These are phyloP conservation scores for Heterobasidion parviporum DNA, from an alignment of 1,284 basidiomycete genomes.

Conservation along the genomic window DNA sequence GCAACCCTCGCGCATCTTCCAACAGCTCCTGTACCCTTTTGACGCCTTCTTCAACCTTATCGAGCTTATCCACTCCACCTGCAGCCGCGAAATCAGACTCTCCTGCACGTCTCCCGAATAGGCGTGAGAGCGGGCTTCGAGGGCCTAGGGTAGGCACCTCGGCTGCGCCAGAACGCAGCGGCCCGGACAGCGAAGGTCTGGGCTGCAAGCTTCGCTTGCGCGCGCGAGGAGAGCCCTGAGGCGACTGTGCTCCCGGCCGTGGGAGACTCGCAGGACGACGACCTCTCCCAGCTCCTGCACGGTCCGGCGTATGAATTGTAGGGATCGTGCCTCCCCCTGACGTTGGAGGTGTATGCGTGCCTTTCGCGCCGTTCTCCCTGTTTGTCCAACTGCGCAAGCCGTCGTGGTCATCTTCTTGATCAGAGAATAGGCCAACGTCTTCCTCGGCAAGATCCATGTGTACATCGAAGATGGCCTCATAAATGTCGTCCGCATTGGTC, in stretches of 20 bases:
- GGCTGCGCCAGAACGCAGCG: constrained; percentile 11
- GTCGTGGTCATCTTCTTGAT: constrained; percentile 34
- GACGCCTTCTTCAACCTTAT: constrained; percentile 31
- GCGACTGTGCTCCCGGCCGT: constrained; percentile 2
- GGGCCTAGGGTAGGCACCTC: constrained; percentile 23
- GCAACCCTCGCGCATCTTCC: constrained; percentile 53
- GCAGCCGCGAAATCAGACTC: constrained; percentile 12
- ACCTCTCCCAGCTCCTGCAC: neutral
- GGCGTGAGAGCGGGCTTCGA: constrained; percentile 44
- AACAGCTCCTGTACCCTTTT: constrained; percentile 51
- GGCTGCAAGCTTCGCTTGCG: constrained; percentile 13
- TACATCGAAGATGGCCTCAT: constrained; percentile 72
- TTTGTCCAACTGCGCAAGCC: constrained; percentile 13
- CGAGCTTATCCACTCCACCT: constrained; percentile 16
- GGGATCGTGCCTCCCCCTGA: neutral
- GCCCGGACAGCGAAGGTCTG: constrained; percentile 15
- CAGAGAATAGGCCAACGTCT: constrained; percentile 22
- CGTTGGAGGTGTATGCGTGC: constrained; percentile 10
- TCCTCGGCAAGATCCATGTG: constrained; percentile 39
- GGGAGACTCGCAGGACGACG: constrained; percentile 9
- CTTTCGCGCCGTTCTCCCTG: constrained; percentile 14
- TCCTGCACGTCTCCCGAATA: constrained; percentile 28
- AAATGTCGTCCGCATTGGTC: constrained; percentile 51
- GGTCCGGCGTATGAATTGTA: constrained; percentile 3
- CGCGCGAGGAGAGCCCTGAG: constrained; percentile 4